Conservation (phyloP, 2,329 filamentous ascomycete species). For the Dothideomycetes sp. region DNA sequence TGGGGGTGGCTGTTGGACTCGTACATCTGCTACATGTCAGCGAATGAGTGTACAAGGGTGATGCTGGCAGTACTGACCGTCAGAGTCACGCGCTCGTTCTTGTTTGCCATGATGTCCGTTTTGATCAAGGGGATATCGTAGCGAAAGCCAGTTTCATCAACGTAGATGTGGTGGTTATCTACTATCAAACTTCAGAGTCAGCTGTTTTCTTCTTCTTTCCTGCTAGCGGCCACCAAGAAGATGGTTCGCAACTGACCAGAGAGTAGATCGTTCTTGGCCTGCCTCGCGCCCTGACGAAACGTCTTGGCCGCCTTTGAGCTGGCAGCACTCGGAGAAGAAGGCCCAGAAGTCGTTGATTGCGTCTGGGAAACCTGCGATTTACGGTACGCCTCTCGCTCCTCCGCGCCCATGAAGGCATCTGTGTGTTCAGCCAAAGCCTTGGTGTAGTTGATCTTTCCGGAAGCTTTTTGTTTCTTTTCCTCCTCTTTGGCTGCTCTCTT, state of each 20-base stretch:
- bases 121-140: constrained; percentile 55
- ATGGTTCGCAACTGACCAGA: too few relatives aligned
- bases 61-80: constrained; percentile 37
- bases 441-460: constrained; percentile 14
- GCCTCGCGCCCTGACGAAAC: constrained; percentile 16
- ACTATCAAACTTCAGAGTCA: too few relatives aligned
- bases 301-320: constrained; percentile 8
- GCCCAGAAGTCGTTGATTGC: too few relatives aligned
- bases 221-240: too few relatives aligned
- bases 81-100: constrained; percentile 48
- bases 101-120: constrained; percentile 33
- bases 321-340: neutral
- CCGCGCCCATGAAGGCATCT: neutral
- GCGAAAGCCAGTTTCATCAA: constrained; percentile 49
- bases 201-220: too few relatives aligned
- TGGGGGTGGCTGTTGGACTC: constrained; percentile 50
- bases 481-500: constrained; percentile 11
- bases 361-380: too few relatives aligned
- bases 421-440: constrained; percentile 5
- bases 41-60: constrained; percentile 9
- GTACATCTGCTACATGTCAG: constrained; percentile 45
- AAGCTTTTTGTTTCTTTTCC: constrained; percentile 20
- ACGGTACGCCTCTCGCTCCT: neutral
- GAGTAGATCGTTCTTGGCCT: constrained; percentile 17
- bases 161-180: constrained; percentile 53